These are phyloP conservation scores for Nakazawaea peltata DNA, from an alignment of 805 yeast species.

Conservation along the genomic window DNA sequence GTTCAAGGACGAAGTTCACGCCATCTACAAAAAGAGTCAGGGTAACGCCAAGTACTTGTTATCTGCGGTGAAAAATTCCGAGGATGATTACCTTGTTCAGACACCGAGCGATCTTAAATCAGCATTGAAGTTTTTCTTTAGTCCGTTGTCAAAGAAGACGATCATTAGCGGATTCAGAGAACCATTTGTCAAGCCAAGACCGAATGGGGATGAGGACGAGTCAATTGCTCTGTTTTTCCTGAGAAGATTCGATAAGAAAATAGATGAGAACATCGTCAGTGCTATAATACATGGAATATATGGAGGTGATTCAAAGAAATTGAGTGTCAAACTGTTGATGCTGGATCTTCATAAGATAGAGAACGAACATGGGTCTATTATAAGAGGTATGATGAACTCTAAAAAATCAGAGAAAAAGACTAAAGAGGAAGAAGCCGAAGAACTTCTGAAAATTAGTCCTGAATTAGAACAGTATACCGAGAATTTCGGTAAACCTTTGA, in stretches of 20 bases:
- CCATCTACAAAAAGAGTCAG: conserved; percentile 44
- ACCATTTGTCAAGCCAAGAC: conserved; percentile 30
- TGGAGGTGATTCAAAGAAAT: conserved; percentile 67
- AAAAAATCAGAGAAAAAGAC: not conserved
- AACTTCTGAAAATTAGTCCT: conserved; percentile 21
- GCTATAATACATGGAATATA: conserved; percentile 87
- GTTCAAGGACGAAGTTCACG: conserved; percentile 41
- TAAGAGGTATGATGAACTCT: not conserved
- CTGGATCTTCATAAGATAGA: conserved; percentile 53
- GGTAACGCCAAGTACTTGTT: conserved; percentile 72
- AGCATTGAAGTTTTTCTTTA: conserved; percentile 25
- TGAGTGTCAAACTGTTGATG: conserved; percentile 60
- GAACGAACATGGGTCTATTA: conserved; percentile 18
- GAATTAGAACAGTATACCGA: conserved; percentile 29
- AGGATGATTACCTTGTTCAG: conserved; percentile 37
- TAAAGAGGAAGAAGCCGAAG: conserved; percentile 2
- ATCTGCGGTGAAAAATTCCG: conserved; percentile 15
- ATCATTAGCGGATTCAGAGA: conserved; percentile 40
- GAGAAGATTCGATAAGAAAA: conserved; percentile 58
- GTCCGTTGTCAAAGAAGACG: conserved; percentile 38
- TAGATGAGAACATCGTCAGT: conserved; percentile 55
- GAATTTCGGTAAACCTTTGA: conserved; percentile 26
- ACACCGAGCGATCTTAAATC: conserved; percentile 38
- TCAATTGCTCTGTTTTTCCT: conserved; percentile 57
- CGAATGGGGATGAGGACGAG: conserved; percentile 44